phyloP scores from a whole-genome alignment of 805 yeast species.

The Sporopachydermia lactativora region DNA sequence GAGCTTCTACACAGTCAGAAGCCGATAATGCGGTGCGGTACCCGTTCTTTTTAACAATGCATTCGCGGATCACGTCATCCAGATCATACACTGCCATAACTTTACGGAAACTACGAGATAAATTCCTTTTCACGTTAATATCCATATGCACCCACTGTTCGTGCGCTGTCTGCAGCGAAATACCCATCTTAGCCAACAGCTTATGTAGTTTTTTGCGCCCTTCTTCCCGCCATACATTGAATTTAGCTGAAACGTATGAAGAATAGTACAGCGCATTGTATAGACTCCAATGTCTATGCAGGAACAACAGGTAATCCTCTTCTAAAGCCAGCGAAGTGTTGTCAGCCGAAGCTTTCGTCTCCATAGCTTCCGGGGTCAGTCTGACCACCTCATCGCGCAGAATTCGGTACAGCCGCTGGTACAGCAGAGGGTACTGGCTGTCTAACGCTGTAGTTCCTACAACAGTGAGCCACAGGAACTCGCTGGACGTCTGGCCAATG shows the following conservation, averaged over 20 bases:
- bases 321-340: conserved; percentile 42
- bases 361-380: conserved; percentile 25
- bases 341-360: conserved; percentile 12
- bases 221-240: conserved; percentile 81
- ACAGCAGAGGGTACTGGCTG: conserved; percentile 57
- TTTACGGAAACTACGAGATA: conserved; percentile 53
- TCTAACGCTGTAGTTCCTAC: conserved; percentile 81
- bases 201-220: conserved; percentile 80
- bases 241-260: conserved; percentile 78
- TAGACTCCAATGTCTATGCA: conserved; percentile 84
- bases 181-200: conserved; percentile 94
- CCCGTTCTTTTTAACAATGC: conserved; percentile 79
- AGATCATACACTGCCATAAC: conserved; percentile 67
- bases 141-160: conserved; percentile 92
- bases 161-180: conserved; percentile 74
- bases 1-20: conserved; percentile 82
- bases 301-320: conserved; percentile 72
- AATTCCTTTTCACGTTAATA: conserved; percentile 55
- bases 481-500: conserved; percentile 65
- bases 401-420: conserved; percentile 57
- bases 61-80: conserved; percentile 71
- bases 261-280: conserved; percentile 86
- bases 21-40: conserved; percentile 81
- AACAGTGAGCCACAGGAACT: conserved; percentile 72
- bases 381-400: conserved; percentile 74